A percentile compares a stretch with the other conserved stretches of the same genome.
Conservation (phyloP, 192 early-diverging fungal species). For the Lobosporangium transversale region DNA sequence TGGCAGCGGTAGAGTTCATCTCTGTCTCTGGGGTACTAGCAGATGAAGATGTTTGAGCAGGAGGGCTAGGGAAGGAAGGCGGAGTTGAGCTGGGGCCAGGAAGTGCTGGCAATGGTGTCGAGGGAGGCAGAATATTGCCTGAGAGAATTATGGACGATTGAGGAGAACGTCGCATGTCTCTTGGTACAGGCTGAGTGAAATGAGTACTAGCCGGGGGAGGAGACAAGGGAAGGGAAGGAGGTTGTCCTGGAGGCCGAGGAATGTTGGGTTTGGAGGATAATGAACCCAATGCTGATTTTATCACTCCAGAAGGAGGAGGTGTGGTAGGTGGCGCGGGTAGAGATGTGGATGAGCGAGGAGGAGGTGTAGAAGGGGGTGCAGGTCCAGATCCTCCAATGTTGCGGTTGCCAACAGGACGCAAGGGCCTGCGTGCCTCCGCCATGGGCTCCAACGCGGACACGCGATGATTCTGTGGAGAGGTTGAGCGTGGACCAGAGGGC, state of each 20-base stretch:
- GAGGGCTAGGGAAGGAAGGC: constrained; percentile 15
- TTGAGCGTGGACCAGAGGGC: background rate
- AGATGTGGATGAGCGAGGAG: constrained; percentile 23
- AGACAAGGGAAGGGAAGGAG: constrained; percentile 19
- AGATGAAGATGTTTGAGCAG: background rate
- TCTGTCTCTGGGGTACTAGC: background rate
- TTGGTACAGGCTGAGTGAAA: constrained; percentile 17
- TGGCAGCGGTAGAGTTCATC: background rate
- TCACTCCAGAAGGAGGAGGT: constrained; percentile 14
- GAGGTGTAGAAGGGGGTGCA: constrained; percentile 27
- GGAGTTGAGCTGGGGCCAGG: background rate
- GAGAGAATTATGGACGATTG: constrained; percentile 27
- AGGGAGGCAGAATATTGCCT: constrained; percentile 40
- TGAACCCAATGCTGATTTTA: constrained; percentile 19
- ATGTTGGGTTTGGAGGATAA: constrained; percentile 11
- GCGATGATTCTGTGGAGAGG: constrained; percentile 14
- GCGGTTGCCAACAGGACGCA: constrained; percentile 31
- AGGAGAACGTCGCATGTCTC: constrained; percentile 41
- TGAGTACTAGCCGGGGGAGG: constrained; percentile 18
- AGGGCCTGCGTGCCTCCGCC: constrained; percentile 25
- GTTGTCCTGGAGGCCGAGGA: constrained; percentile 26
- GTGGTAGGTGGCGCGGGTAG: constrained; percentile 26
- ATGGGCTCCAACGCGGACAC: constrained; percentile 34
- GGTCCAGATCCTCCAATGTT: constrained; percentile 21
- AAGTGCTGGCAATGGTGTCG: constrained; percentile 36